Evolutionary conservation across 139 green algal genomes (phyloP).

Genomic region (Picochlorum costavermella): DNA sequence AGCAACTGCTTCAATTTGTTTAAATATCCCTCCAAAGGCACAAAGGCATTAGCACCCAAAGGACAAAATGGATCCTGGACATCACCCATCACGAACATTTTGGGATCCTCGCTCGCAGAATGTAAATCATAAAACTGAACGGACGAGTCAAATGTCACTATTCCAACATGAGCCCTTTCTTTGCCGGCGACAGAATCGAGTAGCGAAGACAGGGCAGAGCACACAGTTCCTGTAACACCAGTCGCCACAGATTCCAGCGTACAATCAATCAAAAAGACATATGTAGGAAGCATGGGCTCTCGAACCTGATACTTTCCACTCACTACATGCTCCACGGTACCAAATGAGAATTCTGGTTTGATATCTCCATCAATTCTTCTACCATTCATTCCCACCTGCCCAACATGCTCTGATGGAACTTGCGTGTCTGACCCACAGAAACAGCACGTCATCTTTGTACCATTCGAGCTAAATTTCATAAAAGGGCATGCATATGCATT

Average conservation of each 20-base stretch:
- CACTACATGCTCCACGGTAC: constrained; percentile 66
- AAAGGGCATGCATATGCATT: constrained; percentile 88
- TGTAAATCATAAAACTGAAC: constrained; percentile 75
- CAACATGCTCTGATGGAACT: constrained; percentile 64
- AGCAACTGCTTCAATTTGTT: constrained; percentile 42
- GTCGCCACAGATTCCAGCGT: constrained; percentile 45
- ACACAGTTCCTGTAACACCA: constrained; percentile 55
- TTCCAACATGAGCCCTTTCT: constrained; percentile 49
- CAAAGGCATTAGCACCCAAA: constrained; percentile 18
- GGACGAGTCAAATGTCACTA: constrained; percentile 75
- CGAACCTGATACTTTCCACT: constrained; percentile 63
- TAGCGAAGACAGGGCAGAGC: constrained; percentile 42
- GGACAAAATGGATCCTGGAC: constrained; percentile 45
- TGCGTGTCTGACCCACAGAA: constrained; percentile 51
- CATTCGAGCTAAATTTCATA: constrained; percentile 57
- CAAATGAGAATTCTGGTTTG: constrained; percentile 60
- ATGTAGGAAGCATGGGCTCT: constrained; percentile 57
- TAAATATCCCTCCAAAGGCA: constrained; percentile 2
- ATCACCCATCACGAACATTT: constrained; percentile 80
- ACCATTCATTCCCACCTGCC: constrained; percentile 58
- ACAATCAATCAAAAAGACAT: constrained; percentile 84
- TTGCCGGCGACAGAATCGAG: constrained; percentile 58
- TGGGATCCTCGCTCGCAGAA: constrained; percentile 21
- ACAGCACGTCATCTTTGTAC: constrained; percentile 66
- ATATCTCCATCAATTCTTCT: constrained; percentile 48